A percentile compares a stretch with the other conserved stretches of the same genome.
These are phyloP conservation scores for Castanospermum australe DNA, from an alignment of 306 rosid species.

Conservation along the genomic window DNA sequence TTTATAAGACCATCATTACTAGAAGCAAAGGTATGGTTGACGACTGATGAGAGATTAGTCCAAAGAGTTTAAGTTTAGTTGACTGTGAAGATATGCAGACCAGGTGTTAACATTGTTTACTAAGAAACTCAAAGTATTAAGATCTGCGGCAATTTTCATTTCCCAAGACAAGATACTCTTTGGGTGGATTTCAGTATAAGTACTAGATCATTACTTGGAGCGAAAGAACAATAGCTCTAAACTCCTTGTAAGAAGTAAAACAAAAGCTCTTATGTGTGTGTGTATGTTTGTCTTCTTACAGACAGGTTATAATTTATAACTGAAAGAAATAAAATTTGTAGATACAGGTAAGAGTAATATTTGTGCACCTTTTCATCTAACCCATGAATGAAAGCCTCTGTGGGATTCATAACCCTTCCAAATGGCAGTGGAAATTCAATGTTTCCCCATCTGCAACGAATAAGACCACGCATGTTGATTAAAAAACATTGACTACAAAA, in stretches of 20 bases:
- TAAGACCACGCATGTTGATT: constrained; percentile 10
- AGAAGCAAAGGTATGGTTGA: too few species aligned
- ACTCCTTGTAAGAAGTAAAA: neutral
- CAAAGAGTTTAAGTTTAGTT: neutral
- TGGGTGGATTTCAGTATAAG: neutral
- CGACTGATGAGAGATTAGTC: neutral
- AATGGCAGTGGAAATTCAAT: constrained; percentile 91
- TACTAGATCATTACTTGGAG: neutral
- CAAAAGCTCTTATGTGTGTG: neutral
- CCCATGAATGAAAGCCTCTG: constrained; percentile 83
- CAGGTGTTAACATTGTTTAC: neutral
- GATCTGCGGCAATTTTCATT: neutral
- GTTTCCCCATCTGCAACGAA: constrained; percentile 77
- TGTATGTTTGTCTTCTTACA: neutral
- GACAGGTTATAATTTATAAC: constrained; percentile 7
- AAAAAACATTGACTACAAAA: neutral
- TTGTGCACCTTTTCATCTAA: constrained; percentile 82
- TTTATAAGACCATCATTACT: too few species aligned
- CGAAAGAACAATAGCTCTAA: neutral
- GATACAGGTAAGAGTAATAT: constrained; percentile 22
- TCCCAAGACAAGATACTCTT: neutral
- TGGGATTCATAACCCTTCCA: constrained; percentile 89
- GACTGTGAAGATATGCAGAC: neutral
- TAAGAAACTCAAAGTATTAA: neutral
- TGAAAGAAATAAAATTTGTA: neutral